Percentiles rank a stretch among this genome's conserved stretches.
Conservation (phyloP, 441 rosid species). For the Euphorbia schlechtendalii region DNA sequence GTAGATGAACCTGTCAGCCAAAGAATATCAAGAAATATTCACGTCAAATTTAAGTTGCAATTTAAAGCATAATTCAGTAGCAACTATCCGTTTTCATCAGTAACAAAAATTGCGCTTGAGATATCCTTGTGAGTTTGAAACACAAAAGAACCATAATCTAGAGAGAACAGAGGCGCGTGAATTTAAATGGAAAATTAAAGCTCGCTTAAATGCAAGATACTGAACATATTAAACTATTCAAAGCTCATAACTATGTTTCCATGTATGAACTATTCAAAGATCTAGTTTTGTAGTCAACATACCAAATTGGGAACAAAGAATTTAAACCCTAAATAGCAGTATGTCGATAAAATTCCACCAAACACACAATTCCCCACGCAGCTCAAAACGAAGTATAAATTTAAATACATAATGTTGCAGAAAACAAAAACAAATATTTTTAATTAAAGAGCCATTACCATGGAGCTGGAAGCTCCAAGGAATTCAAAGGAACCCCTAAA, state of each 20-base stretch:
- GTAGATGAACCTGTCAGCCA: constrained; percentile 76
- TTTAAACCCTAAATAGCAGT: not conserved
- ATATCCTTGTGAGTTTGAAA: not conserved
- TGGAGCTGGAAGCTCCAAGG: constrained; percentile 48
- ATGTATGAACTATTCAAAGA: not conserved
- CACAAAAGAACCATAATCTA: not conserved
- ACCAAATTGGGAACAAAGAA: not conserved
- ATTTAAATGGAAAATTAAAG: not conserved
- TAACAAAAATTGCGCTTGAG: not conserved
- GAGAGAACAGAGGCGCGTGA: not conserved
- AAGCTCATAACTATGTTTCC: not conserved
- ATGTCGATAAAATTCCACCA: not conserved
- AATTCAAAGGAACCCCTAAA: constrained; percentile 27
- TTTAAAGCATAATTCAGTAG: too few relatives aligned
- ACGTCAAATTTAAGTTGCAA: not conserved
- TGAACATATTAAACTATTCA: not conserved
- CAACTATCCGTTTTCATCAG: too few relatives aligned
- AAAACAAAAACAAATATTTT: not conserved
- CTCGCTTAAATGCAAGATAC: not conserved
- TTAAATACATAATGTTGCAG: not conserved
- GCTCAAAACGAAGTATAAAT: not conserved
- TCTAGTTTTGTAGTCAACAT: not conserved
- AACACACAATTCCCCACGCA: not conserved
- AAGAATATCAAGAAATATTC: constrained; percentile 5
- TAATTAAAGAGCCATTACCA: constrained; percentile 36